Conservation (phyloP, 148 eudicot genomes). For the Drosera capensis region DNA sequence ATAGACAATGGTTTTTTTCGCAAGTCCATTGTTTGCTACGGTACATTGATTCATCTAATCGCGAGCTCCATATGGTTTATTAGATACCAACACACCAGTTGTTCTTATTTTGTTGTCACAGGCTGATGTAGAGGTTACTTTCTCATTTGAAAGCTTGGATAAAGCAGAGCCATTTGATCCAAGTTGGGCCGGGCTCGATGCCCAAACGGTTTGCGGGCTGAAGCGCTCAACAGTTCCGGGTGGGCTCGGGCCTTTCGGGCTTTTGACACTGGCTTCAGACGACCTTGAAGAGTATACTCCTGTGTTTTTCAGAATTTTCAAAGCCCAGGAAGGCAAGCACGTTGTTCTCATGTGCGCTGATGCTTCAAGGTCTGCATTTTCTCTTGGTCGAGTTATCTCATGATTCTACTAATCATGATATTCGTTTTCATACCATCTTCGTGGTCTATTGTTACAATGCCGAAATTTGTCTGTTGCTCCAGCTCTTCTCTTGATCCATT, state of each 20-base stretch:
- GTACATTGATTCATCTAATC: too few relatives aligned
- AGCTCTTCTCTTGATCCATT: conserved; percentile 25
- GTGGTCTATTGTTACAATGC: neutral
- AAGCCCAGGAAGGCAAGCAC: conserved; percentile 10
- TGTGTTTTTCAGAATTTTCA: conserved; percentile 20
- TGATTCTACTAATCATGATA: neutral
- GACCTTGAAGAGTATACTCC: conserved; percentile 16
- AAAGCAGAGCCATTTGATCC: conserved; percentile 9
- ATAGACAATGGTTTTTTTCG: too few relatives aligned
- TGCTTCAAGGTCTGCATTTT: conserved; percentile 23
- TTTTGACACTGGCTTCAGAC: conserved; percentile 15
- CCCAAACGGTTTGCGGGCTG: conserved; percentile 11
- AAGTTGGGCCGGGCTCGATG: conserved; percentile 3
- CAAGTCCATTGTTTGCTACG: too few relatives aligned
- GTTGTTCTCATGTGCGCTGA: conserved; percentile 44
- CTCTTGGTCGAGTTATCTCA: neutral
- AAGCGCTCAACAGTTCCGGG: conserved; percentile 8
- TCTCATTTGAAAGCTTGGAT: conserved; percentile 9
- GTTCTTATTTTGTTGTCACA: neutral
- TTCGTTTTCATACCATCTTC: neutral
- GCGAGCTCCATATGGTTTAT: too few relatives aligned
- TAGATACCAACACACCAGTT: too few relatives aligned
- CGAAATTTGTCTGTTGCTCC: neutral
- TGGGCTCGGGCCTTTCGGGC: conserved; percentile 16
- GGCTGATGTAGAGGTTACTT: conserved; percentile 17